Base-by-base conservation (phyloP, 176 grass and related monocot genomes). In the Juncus inflexus region DNA sequence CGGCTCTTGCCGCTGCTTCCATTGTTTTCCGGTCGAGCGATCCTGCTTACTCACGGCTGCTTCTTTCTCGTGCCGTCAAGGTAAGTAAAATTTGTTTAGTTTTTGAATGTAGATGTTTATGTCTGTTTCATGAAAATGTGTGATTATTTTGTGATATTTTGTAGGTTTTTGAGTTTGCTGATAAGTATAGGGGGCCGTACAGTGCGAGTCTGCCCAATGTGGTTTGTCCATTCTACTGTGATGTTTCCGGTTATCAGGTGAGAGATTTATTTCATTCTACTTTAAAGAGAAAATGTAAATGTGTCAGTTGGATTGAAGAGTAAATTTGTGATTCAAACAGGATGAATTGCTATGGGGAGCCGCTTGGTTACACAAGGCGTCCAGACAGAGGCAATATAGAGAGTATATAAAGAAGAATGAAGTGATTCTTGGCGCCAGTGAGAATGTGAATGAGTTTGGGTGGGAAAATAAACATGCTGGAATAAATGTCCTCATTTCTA, bases 401-500 rank as follows among this genome's bases (percentile, higher is more conserved):
- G 87, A 91, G 10, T 86, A 97, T 73, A 96, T 96, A 63, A 85
- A 84, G 67, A 37, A 69, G 13, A 96, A 96, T 67, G 91, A 96
- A 79, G 87, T 90, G 35, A 79, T 79, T 67, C 71, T 96, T 3
- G 81, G 79, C 12, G 87, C 91, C 0, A 72, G 76, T 75, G 87
- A 86, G 39, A 50, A 75, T 40, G 83, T 87, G 62, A 91, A 91
- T 64, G 92, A 97, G 79, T 97, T 97, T 43, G 87, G 87, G 0
- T 97, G 92, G 92, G 92, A 97, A 9, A 97, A 97, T 73, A 97
- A 97, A 80, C 92, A 97, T 64, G 92, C 92, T 43, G 92, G 92
- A 12, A 97, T 91, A 40, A 91, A 97, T 78, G 80, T 97, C 50
- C 87, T 97, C 47, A 86, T 91, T 55, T 89, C 87, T 40, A 91